phyloP scores from a whole-genome alignment of 2,329 filamentous ascomycete genomes.

The Ceratocystis colombiana region DNA sequence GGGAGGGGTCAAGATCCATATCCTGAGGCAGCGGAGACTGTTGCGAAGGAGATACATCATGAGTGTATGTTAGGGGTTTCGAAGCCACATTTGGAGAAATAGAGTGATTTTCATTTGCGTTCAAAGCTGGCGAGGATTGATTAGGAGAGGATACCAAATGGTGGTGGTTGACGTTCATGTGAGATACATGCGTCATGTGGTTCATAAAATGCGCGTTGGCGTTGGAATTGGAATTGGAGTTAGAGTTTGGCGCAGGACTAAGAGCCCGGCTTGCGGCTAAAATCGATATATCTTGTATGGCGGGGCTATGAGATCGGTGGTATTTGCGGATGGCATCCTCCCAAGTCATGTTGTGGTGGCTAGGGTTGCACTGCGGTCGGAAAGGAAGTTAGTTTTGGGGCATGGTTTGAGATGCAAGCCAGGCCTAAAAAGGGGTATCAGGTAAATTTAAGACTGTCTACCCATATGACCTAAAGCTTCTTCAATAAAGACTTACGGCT shows the following conservation, averaged over 20 bases:
- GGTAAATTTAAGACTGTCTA: neutral
- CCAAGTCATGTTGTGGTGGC: slow-evolving; percentile 52
- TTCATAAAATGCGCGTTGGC: neutral
- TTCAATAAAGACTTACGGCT: slow-evolving; percentile 40
- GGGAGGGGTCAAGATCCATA: slow-evolving; percentile 45
- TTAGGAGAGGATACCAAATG: neutral
- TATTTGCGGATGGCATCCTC: slow-evolving; percentile 49
- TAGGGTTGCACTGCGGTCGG: slow-evolving; percentile 44
- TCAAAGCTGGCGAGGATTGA: neutral
- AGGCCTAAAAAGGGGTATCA: no score
- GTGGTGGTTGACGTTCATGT: slow-evolving; percentile 12
- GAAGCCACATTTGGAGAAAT: slow-evolving; percentile 15
- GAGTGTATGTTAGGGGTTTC: slow-evolving; percentile 35
- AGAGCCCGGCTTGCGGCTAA: slow-evolving; percentile 37
- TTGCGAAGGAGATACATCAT: slow-evolving; percentile 30
- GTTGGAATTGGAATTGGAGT: slow-evolving; percentile 22
- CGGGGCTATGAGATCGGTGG: slow-evolving; percentile 43
- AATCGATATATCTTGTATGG: slow-evolving; percentile 41
- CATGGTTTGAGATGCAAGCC: neutral
- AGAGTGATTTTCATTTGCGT: slow-evolving; percentile 10
- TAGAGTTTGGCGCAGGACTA: slow-evolving; percentile 37
- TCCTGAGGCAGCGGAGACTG: slow-evolving; percentile 36
- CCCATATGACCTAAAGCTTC: neutral
- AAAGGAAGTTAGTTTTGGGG: slow-evolving; percentile 11
- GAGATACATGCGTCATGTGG: neutral